phyloP scores from a whole-genome alignment of 106 monocot genomes.

The Dendrobium chrysotoxum region DNA sequence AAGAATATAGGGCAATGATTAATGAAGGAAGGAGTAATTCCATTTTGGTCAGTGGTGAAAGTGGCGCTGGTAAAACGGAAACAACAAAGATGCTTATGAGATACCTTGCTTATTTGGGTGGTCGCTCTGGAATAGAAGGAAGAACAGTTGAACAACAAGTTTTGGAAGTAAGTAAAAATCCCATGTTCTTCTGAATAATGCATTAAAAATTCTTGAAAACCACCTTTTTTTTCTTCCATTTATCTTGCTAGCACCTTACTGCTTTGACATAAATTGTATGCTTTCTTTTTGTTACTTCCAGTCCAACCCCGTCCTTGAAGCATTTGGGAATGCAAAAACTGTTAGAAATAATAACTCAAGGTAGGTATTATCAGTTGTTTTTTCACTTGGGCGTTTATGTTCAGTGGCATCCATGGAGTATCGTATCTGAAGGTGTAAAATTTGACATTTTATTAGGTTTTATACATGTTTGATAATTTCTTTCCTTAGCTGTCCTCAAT shows the following conservation, averaged over 20 bases:
- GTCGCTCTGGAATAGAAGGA: constrained; percentile 63
- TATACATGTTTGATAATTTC: neutral
- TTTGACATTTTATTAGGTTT: neutral
- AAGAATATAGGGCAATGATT: constrained; percentile 70
- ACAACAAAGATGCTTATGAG: constrained; percentile 92
- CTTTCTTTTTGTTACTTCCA: constrained; percentile 8
- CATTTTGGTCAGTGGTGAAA: constrained; percentile 91
- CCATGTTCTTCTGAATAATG: neutral
- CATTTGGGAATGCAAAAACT: constrained; percentile 73
- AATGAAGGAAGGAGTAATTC: constrained; percentile 89
- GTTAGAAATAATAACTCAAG: constrained; percentile 64
- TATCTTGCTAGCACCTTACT: neutral
- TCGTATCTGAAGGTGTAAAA: neutral
- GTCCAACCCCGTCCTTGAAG: constrained; percentile 72
- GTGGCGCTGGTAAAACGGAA: constrained; percentile 95
- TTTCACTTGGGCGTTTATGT: neutral
- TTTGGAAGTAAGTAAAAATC: constrained; percentile 31
- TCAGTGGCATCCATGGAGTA: neutral
- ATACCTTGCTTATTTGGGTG: constrained; percentile 76
- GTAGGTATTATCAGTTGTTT: constrained; percentile 13
- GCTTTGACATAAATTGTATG: neutral
- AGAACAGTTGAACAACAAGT: constrained; percentile 78
- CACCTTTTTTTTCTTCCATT: neutral
- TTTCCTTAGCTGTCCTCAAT: neutral
- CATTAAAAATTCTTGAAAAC: neutral